Evolutionary conservation across 306 rosid genomes (phyloP), one percentile per base, ranked within the genome.

Genomic region (Heteromeles arbutifolia): DNA sequence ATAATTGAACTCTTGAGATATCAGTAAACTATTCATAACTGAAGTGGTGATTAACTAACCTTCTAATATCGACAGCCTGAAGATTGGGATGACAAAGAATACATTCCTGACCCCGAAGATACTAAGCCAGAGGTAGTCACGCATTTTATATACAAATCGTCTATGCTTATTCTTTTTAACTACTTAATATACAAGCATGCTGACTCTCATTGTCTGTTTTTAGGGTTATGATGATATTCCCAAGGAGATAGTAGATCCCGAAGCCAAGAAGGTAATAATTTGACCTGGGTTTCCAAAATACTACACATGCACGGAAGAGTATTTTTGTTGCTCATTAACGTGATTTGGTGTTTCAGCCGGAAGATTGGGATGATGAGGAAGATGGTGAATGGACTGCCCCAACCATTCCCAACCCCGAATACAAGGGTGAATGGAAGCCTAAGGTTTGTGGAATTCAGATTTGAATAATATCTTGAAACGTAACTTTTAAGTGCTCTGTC

Each of bases 321-420:
- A 54, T 41, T 67, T 3, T 29, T 17, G 65, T 65, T 81, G 65
- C 82, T 85, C 29, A 81, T 54, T 75, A 14, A 63, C 70, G 31
- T 28, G 74, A 14, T 45, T 71, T 78, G 78, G 76, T 77, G 64
- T 63, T 83, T 77, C 83, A 96, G 99, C 98, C 99, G 0, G 98
- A 96, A 76, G 99, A 96, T 69, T 96, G 99, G 99, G 98, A 96
- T 88, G 99, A 96, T 78, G 98, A 90, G 85, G 99, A 96, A 88
- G 99, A 96, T 85, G 99, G 99, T 83, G 98, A 96, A 85, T 96
- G 99, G 99, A 91, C 97, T 3, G 70, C 96, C 66, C 99, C 99
- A 80, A 96, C 99, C 85, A 86, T 89, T 80, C 83, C 99, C 67
- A 96, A 96, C 81, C 99, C 99, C 7, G 99, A 92, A 65, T 96